These are phyloP conservation scores for Asterophora parasitica DNA, from an alignment of 768 basidiomycete genomes.

Conservation along the genomic window DNA sequence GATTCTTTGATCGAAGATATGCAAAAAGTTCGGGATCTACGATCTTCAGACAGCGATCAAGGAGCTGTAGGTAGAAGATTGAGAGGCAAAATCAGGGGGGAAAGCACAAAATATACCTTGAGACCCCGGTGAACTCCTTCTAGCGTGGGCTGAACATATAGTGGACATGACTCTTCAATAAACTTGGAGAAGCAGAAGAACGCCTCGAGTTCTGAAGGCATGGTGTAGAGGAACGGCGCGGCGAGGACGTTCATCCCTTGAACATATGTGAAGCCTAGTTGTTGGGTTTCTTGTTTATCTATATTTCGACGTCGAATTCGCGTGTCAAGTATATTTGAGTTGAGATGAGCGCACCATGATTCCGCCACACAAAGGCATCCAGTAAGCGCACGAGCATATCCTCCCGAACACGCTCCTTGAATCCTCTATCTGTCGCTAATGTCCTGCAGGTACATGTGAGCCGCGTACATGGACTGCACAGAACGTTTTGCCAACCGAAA, in stretches of 20 bases:
- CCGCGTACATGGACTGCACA: not conserved
- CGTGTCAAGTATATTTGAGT: not conserved
- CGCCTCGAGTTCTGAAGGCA: constrained; percentile 97
- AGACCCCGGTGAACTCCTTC: constrained; percentile 94
- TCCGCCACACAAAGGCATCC: constrained; percentile 98
- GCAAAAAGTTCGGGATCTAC: constrained; percentile 84
- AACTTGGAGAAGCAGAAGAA: constrained; percentile 96
- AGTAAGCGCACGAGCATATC: constrained; percentile 95
- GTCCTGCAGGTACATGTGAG: constrained; percentile 46
- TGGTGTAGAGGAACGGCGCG: constrained; percentile 94
- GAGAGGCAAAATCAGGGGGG: not conserved
- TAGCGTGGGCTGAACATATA: constrained; percentile 95
- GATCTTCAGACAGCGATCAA: constrained; percentile 88
- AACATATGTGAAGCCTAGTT: constrained; percentile 90
- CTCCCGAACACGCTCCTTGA: constrained; percentile 94
- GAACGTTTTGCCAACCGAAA: constrained; percentile 58
- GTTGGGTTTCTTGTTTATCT: constrained; percentile 78
- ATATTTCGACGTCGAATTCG: not conserved
- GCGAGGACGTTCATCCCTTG: constrained; percentile 99
- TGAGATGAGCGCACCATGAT: constrained; percentile 53
- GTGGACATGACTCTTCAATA: constrained; percentile 89
- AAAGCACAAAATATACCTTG: constrained; percentile 49
- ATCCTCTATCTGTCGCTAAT: constrained; percentile 93
- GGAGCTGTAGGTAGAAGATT: constrained; percentile 47
- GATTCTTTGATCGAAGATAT: constrained; percentile 82